Conservation (phyloP, 768 basidiomycete species). For the Mycena capillaripes region DNA sequence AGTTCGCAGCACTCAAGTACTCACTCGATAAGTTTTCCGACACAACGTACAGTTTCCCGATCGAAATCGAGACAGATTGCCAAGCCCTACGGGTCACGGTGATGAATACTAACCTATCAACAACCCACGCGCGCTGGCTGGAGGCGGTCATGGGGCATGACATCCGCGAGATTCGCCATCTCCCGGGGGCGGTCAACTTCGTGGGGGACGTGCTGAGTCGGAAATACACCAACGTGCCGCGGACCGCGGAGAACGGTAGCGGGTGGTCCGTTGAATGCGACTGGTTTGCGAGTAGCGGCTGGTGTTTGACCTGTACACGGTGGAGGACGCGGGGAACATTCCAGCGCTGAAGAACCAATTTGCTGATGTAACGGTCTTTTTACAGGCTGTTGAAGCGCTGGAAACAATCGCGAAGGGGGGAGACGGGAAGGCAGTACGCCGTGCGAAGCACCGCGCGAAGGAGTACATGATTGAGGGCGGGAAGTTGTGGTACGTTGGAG, state of each 20-base stretch:
- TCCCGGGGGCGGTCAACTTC: slow-evolving; percentile 20
- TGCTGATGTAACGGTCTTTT: not conserved
- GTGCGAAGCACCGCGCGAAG: too few species aligned
- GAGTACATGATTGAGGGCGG: too few species aligned
- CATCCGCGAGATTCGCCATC: slow-evolving; percentile 36
- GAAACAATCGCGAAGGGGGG: too few species aligned
- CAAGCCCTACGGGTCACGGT: slow-evolving; percentile 40
- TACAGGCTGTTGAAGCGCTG: not conserved
- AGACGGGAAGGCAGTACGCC: too few species aligned
- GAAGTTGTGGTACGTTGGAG: too few species aligned
- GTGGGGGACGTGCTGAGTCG: not conserved
- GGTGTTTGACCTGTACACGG: not conserved
- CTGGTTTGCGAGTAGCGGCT: not conserved
- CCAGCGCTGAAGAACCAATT: not conserved
- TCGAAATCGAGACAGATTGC: slow-evolving; percentile 29
- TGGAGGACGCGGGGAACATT: not conserved
- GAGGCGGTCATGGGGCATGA: slow-evolving; percentile 40
- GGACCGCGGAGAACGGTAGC: not conserved
- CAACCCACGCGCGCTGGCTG: slow-evolving; percentile 41
- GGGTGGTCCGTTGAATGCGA: not conserved
- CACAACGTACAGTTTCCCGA: slow-evolving; percentile 39
- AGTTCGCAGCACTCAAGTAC: slow-evolving; percentile 2
- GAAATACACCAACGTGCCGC: not conserved
- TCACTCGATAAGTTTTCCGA: slow-evolving; percentile 34
- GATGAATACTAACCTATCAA: slow-evolving; percentile 30